Evolutionary conservation across 306 rosid genomes (phyloP), one percentile per base, ranked within the genome.

Genomic region (Phaseolus lunatus): DNA sequence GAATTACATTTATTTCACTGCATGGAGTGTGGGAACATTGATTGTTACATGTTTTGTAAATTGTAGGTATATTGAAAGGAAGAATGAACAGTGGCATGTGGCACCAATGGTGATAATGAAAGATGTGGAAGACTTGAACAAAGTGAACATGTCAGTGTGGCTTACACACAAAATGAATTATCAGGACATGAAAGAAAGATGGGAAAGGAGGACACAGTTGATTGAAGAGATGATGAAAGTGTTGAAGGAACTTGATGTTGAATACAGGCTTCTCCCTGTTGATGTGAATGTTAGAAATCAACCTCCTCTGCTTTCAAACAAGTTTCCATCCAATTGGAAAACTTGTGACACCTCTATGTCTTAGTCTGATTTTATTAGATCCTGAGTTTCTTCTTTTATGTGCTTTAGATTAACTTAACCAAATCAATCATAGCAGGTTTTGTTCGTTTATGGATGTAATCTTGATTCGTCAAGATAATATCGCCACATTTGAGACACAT

Each of bases 1-100:
- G 48, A 43, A 48, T 16, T 16, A 2, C 20, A 16, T 16, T 48
- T 16, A 48, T 48, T 48, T 48, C 54, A 16, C 10, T 5, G 53
- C n/a, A 10, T 3, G 33, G 33, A 29, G 33, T 29, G 33, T 29
- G 4, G 12, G 59, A 52, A 0, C 2, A 19, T 52, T 20, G 8
- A 52, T 3, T 20, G 26, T 20, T 53, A 13, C 59, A 43, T 43
- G 48, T 43, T 2, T 9, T 39, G 44, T 9, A 39, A 39, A 39
- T 39, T 43, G 48, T 43, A 53, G 59, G 59, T 53, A 53, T 53
- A 53, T 53, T 9, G 59, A 53, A 53, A 53, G 52, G 82, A 85
- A 86, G 83, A 88, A 82, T 73, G 97, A 89, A 76, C 94, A 91
- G 29, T 91, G 97, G 97, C 83, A 6, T 88, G 45, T 41, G 85